Evolutionary conservation across 352 stramenopile species (phyloP).

Genomic region (Phytophthora citricola): DNA sequence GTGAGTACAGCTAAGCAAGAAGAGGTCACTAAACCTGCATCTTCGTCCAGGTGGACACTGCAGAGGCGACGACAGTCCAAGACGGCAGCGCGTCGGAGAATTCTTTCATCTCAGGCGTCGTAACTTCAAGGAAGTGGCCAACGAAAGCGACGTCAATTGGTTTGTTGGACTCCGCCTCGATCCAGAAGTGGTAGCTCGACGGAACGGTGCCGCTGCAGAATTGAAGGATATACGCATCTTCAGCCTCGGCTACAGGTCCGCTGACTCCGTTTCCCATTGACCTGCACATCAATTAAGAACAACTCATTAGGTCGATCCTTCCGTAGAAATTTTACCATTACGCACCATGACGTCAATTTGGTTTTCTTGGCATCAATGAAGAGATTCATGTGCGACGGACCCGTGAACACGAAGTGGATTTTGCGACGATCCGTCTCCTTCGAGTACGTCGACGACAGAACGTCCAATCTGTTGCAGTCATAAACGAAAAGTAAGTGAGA

Average conservation of each 20-base stretch:
- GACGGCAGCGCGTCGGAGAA: constrained; percentile 52
- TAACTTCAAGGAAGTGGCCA: constrained; percentile 69
- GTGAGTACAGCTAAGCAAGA: constrained; percentile 1
- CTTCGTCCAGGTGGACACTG: constrained; percentile 67
- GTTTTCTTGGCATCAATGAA: constrained; percentile 82
- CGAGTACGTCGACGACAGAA: constrained; percentile 70
- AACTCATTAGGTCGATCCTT: neutral
- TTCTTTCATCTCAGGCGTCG: constrained; percentile 56
- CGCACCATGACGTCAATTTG: constrained; percentile 70
- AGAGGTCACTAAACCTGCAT: constrained; percentile 55
- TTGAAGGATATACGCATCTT: constrained; percentile 81
- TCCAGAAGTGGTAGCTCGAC: constrained; percentile 79
- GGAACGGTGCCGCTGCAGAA: constrained; percentile 66
- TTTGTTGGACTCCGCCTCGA: constrained; percentile 59
- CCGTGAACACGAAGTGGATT: constrained; percentile 74
- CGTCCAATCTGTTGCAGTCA: constrained; percentile 45
- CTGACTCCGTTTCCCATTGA: constrained; percentile 74
- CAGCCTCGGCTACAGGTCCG: constrained; percentile 56
- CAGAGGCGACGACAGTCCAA: constrained; percentile 50
- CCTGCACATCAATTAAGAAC: constrained; percentile 40
- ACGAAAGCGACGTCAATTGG: constrained; percentile 69
- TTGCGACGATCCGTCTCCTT: constrained; percentile 53
- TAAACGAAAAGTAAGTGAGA: constrained; percentile 7
- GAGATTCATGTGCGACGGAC: constrained; percentile 72
- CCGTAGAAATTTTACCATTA: constrained; percentile 1